Base-by-base conservation (phyloP, 2,329 filamentous ascomycete genomes). In the Pseudocercospora vitis region DNA sequence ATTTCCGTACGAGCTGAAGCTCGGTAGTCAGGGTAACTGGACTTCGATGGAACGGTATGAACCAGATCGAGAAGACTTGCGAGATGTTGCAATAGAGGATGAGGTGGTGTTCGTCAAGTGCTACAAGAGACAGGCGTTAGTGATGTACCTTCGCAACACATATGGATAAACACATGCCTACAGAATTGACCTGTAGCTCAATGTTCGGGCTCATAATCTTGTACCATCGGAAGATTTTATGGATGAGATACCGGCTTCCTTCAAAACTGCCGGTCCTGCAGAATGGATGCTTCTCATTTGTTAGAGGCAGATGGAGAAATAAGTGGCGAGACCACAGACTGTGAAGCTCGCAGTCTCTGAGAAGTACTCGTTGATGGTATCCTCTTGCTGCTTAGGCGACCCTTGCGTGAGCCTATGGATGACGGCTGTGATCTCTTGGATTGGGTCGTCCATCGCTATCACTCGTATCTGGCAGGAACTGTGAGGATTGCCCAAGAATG, bases 1-100 rank as follows among this genome's bases (percentile, higher is more conserved):
- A 50, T 12, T 48, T 52, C 8, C 48, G 53, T 48, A 61, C 26
- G 44, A 71, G 64, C 24, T 66, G 61, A 9, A 72, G 62, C 7
- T 67, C 60, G 21, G 62, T 69, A 21, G 71, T 65, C 9, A 72
- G 65, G 28, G 57, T 65, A 37, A 67, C 64, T 51, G 70, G 65
- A 48, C 87, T 81, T 33, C 80, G 77, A 74, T 91, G 87, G 66
- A 91, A 84, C 2, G 90, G 89, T 14, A 95, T 70, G 61, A 89
- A 77, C 83, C 87, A 92, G 62, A 94, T 76, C 24, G 83, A 79
- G 72, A 95, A 94, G 48, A 84, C 77, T 69, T 96, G 91, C 33
- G 77, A 81, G 56, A 94, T 80, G 29, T 81, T 81, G 46, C 91
- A 79, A 71, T 90, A 95, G 46, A 95, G 81, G n/a, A 81, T 78